Evolutionary conservation across 352 stramenopile genomes (phyloP).

Genomic region (Phytophthora ohioensis): DNA sequence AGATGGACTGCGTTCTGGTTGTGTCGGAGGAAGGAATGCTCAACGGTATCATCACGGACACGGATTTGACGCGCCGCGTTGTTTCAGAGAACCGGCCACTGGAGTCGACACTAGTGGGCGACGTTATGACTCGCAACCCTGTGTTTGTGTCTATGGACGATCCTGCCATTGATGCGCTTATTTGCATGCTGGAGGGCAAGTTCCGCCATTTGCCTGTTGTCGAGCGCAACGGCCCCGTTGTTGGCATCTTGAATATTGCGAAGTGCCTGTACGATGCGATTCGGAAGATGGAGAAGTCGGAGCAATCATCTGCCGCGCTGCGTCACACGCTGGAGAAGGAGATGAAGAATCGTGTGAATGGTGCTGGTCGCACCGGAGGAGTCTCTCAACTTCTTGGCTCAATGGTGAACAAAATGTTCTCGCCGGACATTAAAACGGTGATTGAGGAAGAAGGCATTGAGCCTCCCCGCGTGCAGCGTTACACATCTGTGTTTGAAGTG

Average conservation of each 20-base stretch:
- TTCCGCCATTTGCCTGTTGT: constrained; percentile 90
- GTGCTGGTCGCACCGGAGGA: constrained; percentile 39
- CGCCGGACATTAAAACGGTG: constrained; percentile 86
- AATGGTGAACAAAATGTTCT: constrained; percentile 92
- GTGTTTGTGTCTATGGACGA: constrained; percentile 88
- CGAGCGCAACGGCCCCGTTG: constrained; percentile 85
- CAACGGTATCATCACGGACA: constrained; percentile 96
- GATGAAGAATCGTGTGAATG: constrained; percentile 58
- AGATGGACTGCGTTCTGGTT: constrained; percentile 94
- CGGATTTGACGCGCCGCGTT: constrained; percentile 84
- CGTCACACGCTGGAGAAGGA: constrained; percentile 84
- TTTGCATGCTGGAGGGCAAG: constrained; percentile 87
- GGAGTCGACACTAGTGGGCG: constrained; percentile 71
- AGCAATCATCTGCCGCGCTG: constrained; percentile 76
- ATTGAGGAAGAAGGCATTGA: constrained; percentile 83
- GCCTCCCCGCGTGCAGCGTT: constrained; percentile 83
- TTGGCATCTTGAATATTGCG: constrained; percentile 98
- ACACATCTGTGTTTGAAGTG: constrained; percentile 94
- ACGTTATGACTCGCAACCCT: constrained; percentile 88
- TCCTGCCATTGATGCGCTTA: constrained; percentile 86
- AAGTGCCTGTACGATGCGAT: constrained; percentile 99
- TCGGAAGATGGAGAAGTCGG: constrained; percentile 95
- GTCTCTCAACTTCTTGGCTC: constrained; percentile 80
- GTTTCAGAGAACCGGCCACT: constrained; percentile 83
- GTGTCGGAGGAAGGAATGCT: constrained; percentile 90